phyloP scores from a whole-genome alignment of 306 rosid genomes.

The Alnus rubra region DNA sequence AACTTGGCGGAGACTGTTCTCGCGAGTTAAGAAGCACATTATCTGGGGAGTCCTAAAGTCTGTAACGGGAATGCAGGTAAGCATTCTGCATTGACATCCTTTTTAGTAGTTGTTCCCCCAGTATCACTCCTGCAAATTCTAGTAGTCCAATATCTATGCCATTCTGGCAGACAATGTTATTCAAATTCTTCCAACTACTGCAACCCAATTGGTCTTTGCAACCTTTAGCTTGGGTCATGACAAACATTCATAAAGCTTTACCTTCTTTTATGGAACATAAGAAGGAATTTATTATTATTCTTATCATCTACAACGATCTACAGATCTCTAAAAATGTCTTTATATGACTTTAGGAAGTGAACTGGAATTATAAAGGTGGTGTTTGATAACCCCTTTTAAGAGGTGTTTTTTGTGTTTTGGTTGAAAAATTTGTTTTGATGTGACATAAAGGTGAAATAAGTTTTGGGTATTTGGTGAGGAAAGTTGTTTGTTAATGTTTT shows the following conservation, averaged over 20 bases:
- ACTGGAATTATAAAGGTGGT: background rate
- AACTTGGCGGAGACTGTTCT: slow-evolving; percentile 95
- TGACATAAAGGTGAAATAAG: no score
- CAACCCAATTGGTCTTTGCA: slow-evolving; percentile 8
- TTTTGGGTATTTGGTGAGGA: no score
- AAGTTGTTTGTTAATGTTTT: no score
- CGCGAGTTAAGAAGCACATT: slow-evolving; percentile 95
- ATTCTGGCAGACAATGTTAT: background rate
- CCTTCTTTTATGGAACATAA: background rate
- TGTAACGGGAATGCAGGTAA: slow-evolving; percentile 99
- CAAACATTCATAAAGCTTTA: background rate
- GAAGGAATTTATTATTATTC: no score
- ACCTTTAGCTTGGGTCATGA: background rate
- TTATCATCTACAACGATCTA: background rate
- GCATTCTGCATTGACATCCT: slow-evolving; percentile 25
- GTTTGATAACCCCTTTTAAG: no score
- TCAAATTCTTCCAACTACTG: slow-evolving; percentile 10
- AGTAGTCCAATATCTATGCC: background rate
- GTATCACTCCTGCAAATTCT: background rate
- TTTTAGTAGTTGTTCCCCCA: slow-evolving; percentile 5
- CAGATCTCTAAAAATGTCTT: background rate
- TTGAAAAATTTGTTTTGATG: no score
- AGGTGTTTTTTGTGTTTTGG: no score
- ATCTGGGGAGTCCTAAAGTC: slow-evolving; percentile 99
- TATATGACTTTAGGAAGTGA: background rate